phyloP scores from a whole-genome alignment of 2,329 filamentous ascomycete species.

The Colletotrichum sojae region DNA sequence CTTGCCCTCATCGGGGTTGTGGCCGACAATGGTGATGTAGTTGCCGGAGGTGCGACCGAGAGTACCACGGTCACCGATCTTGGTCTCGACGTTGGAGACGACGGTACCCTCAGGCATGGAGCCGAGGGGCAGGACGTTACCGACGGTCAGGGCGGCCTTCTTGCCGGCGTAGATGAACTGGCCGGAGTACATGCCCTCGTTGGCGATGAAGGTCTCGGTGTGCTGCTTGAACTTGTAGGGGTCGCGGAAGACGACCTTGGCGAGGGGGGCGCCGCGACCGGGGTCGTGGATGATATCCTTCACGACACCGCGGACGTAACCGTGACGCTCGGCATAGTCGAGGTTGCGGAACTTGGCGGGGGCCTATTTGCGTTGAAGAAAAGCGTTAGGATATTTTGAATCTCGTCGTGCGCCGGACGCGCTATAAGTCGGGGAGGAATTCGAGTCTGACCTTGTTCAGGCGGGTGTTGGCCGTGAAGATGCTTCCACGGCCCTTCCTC shows the following conservation, averaged over 20 bases:
- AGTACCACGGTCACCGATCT: slow-evolving; percentile 95
- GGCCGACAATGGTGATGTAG: slow-evolving; percentile 98
- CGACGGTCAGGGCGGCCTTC: slow-evolving; percentile 96
- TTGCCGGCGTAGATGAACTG: slow-evolving; percentile 99
- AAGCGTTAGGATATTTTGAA: slow-evolving; percentile 31
- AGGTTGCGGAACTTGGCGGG: slow-evolving; percentile 92
- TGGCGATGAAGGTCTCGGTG: slow-evolving; percentile 99
- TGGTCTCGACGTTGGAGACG: slow-evolving; percentile 99
- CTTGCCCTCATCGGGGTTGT: slow-evolving; percentile 99
- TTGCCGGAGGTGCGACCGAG: slow-evolving; percentile 98
- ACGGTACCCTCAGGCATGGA: slow-evolving; percentile 99
- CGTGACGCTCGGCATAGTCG: slow-evolving; percentile 97
- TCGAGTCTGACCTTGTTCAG: slow-evolving; percentile 93
- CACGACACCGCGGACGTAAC: slow-evolving; percentile 96
- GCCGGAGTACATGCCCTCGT: slow-evolving; percentile 99
- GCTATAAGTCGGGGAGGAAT: slow-evolving; percentile 1
- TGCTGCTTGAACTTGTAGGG: slow-evolving; percentile 98
- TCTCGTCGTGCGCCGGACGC: slow-evolving; percentile 28
- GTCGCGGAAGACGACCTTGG: slow-evolving; percentile 96
- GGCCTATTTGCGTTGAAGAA: slow-evolving; percentile 43
- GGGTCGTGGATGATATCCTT: slow-evolving; percentile 99
- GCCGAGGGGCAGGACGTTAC: slow-evolving; percentile 95
- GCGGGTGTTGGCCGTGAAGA: slow-evolving; percentile 83
- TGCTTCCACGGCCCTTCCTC: slow-evolving; percentile 72
- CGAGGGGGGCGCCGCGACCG: slow-evolving; percentile 97